Percentiles rank a stretch among this genome's conserved stretches.
Evolutionary conservation across 1,139 yeast species (phyloP).

Genomic region (Arxiozyma slooffiae): DNA sequence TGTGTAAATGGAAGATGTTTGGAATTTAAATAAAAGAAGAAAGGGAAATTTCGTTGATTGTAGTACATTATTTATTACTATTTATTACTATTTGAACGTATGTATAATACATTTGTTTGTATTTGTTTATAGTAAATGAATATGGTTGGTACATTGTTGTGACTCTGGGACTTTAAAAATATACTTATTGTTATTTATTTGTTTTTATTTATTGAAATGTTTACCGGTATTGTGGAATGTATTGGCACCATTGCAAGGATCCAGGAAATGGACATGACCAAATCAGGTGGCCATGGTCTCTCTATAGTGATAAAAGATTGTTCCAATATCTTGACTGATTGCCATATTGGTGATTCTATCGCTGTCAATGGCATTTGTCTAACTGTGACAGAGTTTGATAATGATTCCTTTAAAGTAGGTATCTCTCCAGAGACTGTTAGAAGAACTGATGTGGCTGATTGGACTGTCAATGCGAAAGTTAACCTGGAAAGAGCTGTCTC

Average conservation of each 20-base stretch:
- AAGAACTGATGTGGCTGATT: constrained; percentile 61
- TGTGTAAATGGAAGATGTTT: no score
- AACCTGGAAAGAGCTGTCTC: constrained; percentile 87
- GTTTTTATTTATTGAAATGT: no score
- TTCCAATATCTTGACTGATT: constrained; percentile 56
- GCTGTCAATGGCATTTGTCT: constrained; percentile 82
- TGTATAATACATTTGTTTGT: no score
- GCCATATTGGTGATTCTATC: constrained; percentile 87
- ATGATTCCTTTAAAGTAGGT: constrained; percentile 69
- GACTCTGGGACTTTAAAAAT: no score
- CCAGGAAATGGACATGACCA: constrained; percentile 41
- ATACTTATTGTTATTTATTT: no score
- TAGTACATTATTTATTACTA: no score
- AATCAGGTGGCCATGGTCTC: constrained; percentile 71
- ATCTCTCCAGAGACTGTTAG: constrained; percentile 87
- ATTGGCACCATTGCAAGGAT: constrained; percentile 44
- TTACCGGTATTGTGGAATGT: constrained; percentile 86
- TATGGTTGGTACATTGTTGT: no score
- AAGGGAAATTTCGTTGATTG: no score
- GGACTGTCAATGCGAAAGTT: constrained; percentile 46
- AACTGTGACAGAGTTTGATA: constrained; percentile 76
- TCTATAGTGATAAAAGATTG: constrained; percentile 62
- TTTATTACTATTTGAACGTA: no score
- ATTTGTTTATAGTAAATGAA: no score
- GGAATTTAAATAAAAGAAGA: no score